Percentiles rank a stretch among this genome's conserved stretches.
Evolutionary conservation across 2,329 filamentous ascomycete species (phyloP).

Genomic region (Fusarium nisikadoi): DNA sequence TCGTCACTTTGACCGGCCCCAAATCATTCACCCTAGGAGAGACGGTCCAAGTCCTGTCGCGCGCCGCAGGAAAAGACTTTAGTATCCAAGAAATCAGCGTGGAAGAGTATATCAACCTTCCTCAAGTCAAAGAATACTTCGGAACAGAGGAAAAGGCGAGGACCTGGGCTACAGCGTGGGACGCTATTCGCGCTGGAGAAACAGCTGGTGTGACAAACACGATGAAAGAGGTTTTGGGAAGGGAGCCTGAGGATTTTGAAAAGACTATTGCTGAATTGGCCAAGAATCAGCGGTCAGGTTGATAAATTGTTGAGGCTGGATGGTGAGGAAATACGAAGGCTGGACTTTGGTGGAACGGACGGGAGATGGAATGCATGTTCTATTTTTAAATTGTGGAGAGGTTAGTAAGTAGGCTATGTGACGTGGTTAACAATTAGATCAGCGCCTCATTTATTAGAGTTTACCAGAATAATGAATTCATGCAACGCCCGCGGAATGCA

Average conservation of each 20-base stretch:
- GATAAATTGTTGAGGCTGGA: background rate
- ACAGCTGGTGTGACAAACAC: slow-evolving; percentile 6
- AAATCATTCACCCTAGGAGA: slow-evolving; percentile 8
- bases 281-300: background rate
- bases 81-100: slow-evolving; percentile 19
- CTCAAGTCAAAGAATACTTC: slow-evolving; percentile 17
- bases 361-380: background rate
- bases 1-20: slow-evolving; percentile 16
- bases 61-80: background rate
- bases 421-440: background rate
- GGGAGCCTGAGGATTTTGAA: slow-evolving; percentile 27
- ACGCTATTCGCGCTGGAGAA: slow-evolving; percentile 27
- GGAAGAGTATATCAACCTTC: slow-evolving; percentile 22
- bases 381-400: slow-evolving; percentile 5
- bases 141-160: background rate
- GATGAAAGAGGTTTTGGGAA: slow-evolving; percentile 1
- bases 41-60: slow-evolving; percentile 3
- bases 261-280: slow-evolving; percentile 9
- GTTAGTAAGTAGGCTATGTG: background rate
- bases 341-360: background rate
- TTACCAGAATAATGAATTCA: background rate
- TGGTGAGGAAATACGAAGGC: background rate
- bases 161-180: slow-evolving; percentile 35
- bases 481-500: background rate
- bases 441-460: background rate